Evolutionary conservation across 1,284 basidiomycete genomes (phyloP).

Genomic region (Amylostereum areolatum): DNA sequence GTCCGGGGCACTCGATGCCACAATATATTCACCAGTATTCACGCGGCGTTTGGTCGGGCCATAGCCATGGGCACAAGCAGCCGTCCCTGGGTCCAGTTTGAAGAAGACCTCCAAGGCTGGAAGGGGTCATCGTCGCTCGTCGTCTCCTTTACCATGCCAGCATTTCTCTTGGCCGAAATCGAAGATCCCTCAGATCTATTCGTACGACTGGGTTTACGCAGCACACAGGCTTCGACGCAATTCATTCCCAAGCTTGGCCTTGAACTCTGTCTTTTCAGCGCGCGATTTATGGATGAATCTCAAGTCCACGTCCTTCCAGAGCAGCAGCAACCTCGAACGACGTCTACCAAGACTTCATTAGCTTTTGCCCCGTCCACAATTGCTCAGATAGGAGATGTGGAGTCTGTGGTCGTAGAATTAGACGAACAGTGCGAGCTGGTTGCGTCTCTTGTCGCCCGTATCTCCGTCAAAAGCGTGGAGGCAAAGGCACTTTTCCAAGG

Average conservation of each 20-base stretch:
- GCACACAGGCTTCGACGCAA: conserved; percentile 15
- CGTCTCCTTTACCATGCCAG: conserved; percentile 26
- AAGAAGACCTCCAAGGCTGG: conserved; percentile 27
- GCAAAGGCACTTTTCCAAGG: conserved; percentile 18
- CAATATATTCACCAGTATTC: conserved; percentile 24
- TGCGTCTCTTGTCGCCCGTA: conserved; percentile 15
- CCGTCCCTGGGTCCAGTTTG: conserved; percentile 20
- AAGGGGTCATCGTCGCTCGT: conserved; percentile 25
- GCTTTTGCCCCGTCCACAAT: too few species aligned
- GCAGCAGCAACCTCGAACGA: background rate
- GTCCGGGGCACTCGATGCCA: conserved; percentile 16
- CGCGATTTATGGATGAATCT: conserved; percentile 22
- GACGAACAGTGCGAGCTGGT: conserved; percentile 27
- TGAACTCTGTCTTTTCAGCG: conserved; percentile 22
- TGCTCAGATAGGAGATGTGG: too few species aligned
- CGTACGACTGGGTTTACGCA: conserved; percentile 22
- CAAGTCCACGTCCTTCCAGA: conserved; percentile 26
- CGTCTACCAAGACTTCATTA: conserved; percentile 4
- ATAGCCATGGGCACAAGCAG: conserved; percentile 18
- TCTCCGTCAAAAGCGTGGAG: conserved; percentile 19
- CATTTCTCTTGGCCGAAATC: conserved; percentile 18
- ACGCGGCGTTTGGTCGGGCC: conserved; percentile 25
- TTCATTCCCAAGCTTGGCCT: conserved; percentile 21
- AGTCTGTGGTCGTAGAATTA: conserved; percentile 14
- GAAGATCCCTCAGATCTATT: conserved; percentile 18